Percentiles rank a stretch among this genome's conserved stretches.
Evolutionary conservation across 2,329 filamentous ascomycete genomes (phyloP).

Genomic region (Tricladium varicosporioides): DNA sequence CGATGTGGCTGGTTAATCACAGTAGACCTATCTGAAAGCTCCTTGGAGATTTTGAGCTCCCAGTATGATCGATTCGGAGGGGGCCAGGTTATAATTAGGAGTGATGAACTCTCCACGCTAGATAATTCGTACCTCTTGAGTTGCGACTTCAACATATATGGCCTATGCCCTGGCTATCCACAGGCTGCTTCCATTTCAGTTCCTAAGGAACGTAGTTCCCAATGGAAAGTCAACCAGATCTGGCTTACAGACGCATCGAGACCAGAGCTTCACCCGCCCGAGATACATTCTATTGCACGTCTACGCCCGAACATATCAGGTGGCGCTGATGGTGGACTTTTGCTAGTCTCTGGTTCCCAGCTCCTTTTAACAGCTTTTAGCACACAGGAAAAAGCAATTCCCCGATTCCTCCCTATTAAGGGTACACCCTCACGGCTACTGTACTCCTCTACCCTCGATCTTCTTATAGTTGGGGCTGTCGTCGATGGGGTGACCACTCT

Average conservation of each 20-base stretch:
- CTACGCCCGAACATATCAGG: conserved; percentile 36
- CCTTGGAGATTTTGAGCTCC: conserved; percentile 13
- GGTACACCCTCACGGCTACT: conserved; percentile 44
- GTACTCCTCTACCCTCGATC: conserved; percentile 50
- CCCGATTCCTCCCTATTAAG: conserved; percentile 45
- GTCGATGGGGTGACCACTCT: conserved; percentile 46
- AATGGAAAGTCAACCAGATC: conserved; percentile 37
- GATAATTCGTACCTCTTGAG: conserved; percentile 41
- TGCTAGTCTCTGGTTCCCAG: conserved; percentile 49
- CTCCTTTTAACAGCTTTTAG: conserved; percentile 55
- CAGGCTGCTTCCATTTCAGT: not conserved
- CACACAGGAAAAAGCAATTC: conserved; percentile 44
- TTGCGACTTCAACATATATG: conserved; percentile 46
- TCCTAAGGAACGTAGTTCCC: not conserved
- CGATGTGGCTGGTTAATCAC: conserved; percentile 30
- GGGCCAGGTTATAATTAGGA: conserved; percentile 26
- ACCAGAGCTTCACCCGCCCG: conserved; percentile 43
- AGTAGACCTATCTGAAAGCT: conserved; percentile 17
- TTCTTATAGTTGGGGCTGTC: conserved; percentile 53
- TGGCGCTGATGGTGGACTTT: conserved; percentile 32
- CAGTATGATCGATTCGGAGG: conserved; percentile 27
- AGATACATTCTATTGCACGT: conserved; percentile 47
- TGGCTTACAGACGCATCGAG: conserved; percentile 52
- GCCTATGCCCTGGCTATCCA: conserved; percentile 14
- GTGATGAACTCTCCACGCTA: conserved; percentile 19